Conservation (phyloP, 352 stramenopile species). For the Phytophthora aleatoria region DNA sequence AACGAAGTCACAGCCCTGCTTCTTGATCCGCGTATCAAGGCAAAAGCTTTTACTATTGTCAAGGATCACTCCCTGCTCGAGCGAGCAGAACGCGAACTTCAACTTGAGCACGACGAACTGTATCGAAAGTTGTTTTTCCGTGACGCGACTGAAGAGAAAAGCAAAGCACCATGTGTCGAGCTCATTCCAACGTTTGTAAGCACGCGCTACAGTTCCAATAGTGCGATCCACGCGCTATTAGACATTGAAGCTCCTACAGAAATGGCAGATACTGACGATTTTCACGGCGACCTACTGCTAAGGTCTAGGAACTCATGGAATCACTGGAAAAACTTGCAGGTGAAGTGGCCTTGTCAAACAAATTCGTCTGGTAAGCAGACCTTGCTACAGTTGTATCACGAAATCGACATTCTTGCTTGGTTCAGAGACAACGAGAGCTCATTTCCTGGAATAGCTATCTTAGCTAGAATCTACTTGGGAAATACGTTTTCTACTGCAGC, state of each 20-base stretch:
- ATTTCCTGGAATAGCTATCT: background rate
- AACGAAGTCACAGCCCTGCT: background rate
- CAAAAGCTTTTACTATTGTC: background rate
- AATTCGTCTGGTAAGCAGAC: background rate
- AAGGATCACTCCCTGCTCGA: background rate
- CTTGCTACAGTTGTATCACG: background rate
- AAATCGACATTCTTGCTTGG: background rate
- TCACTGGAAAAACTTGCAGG: background rate
- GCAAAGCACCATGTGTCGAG: background rate
- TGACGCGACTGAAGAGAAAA: background rate
- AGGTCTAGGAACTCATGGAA: background rate
- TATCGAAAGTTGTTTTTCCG: background rate
- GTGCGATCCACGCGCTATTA: background rate
- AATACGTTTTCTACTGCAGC: background rate
- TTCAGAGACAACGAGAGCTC: background rate
- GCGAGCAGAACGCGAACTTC: background rate
- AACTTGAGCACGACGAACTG: background rate
- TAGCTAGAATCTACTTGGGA: background rate
- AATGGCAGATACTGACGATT: background rate
- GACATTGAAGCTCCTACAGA: background rate
- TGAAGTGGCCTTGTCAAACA: background rate
- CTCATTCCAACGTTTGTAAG: background rate
- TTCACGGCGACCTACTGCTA: background rate
- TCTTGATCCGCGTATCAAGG: background rate
- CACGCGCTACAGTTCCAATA: background rate